Conservation (phyloP, 768 basidiomycete species). For the Pulveroboletus sp. region DNA sequence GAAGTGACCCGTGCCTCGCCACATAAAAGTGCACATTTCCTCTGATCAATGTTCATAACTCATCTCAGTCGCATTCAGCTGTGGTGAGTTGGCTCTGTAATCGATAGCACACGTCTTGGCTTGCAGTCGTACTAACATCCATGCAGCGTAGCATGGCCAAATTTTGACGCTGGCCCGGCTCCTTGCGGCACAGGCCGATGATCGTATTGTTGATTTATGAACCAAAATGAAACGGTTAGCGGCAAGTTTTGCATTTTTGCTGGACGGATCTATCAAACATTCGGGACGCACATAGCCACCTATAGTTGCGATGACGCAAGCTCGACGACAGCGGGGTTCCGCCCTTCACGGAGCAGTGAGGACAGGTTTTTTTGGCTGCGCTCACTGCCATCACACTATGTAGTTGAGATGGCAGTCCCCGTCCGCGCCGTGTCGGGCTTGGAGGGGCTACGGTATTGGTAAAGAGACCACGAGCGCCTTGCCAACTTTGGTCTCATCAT, state of each 20-base stretch:
- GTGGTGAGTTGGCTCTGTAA: not conserved
- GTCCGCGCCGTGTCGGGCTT: not conserved
- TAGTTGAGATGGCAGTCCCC: constrained; percentile 2
- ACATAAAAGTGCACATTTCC: not conserved
- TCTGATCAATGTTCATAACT: constrained; percentile 3
- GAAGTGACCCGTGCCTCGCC: not conserved
- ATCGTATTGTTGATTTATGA: constrained; percentile 1
- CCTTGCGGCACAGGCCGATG: not conserved
- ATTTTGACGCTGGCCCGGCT: constrained; percentile 1
- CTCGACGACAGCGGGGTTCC: not conserved
- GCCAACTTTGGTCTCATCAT: not conserved
- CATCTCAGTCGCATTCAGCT: not conserved
- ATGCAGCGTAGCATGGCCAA: constrained; percentile 14
- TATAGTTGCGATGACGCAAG: not conserved
- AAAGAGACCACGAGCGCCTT: not conserved
- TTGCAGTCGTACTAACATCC: not conserved
- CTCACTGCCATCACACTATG: not conserved
- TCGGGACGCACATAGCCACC: not conserved
- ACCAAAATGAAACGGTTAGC: not conserved
- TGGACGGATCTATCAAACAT: not conserved
- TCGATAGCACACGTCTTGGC: too few relatives aligned
- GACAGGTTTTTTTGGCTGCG: not conserved
- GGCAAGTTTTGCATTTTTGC: constrained; percentile 1
- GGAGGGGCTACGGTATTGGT: not conserved
- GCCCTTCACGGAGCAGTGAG: constrained; percentile 2